phyloP scores from a whole-genome alignment of 2,329 filamentous ascomycete species.

The Penicillium corylophilum region DNA sequence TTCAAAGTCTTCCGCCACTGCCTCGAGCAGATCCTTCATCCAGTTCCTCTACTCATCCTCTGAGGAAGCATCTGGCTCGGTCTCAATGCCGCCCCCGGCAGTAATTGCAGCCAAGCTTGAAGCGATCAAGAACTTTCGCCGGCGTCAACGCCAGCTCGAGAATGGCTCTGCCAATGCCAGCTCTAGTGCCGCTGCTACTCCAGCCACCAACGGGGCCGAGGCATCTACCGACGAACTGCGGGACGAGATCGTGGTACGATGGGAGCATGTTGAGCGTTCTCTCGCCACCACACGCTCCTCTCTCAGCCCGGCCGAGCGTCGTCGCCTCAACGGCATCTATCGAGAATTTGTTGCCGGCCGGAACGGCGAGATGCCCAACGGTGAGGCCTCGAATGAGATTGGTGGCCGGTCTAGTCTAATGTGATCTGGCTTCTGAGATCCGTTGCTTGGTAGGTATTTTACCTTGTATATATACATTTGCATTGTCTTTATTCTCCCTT shows the following conservation, averaged over 20 bases:
- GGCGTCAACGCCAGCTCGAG: conserved; percentile 58
- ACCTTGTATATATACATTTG: conserved; percentile 22
- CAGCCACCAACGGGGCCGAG: conserved; percentile 25
- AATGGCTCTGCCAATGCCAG: conserved; percentile 27
- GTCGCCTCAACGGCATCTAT: conserved; percentile 77
- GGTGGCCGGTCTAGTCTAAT: conserved; percentile 91
- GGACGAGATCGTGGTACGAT: conserved; percentile 76
- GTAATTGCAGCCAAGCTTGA: conserved; percentile 79
- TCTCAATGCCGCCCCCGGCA: conserved; percentile 71
- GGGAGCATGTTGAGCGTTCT: conserved; percentile 78
- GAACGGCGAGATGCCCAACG: conserved; percentile 93
- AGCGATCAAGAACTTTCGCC: conserved; percentile 70
- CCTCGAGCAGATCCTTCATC: conserved; percentile 56
- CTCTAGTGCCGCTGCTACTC: conserved; percentile 6
- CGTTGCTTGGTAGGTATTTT: conserved; percentile 2
- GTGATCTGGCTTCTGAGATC: conserved; percentile 48
- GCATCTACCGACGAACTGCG: conserved; percentile 32
- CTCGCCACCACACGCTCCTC: conserved; percentile 75
- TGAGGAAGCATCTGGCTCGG: conserved; percentile 54
- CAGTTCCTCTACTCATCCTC: conserved; percentile 76
- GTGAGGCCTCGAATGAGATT: conserved; percentile 87
- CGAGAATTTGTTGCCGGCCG: conserved; percentile 87
- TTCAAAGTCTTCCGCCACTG: conserved; percentile 33
- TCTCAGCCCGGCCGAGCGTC: conserved; percentile 75
- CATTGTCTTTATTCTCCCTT: conserved; percentile 1